These are phyloP conservation scores for Fraxinus greggii DNA, from an alignment of 305 asterid species.

Conservation along the genomic window DNA sequence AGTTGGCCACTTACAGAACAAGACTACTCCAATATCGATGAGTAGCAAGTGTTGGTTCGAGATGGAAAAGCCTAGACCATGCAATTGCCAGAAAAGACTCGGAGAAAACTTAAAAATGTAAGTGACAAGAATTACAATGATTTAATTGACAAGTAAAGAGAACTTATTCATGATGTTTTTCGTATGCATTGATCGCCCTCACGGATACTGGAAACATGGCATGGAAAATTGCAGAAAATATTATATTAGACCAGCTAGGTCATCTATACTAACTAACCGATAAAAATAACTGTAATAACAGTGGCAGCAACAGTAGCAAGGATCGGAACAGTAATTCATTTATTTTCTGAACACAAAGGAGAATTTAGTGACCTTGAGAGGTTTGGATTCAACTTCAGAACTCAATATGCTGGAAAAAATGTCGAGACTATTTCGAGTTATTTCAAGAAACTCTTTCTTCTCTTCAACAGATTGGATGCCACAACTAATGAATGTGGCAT, in stretches of 20 bases:
- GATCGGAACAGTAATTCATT: background rate
- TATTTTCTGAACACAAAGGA: background rate
- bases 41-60: background rate
- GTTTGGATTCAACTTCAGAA: conserved; percentile 65
- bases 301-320: background rate
- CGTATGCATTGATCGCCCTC: background rate
- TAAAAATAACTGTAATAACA: background rate
- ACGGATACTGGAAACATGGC: background rate
- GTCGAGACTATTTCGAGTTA: conserved; percentile 77
- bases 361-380: conserved; percentile 53
- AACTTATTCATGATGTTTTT: background rate
- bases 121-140: background rate
- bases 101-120: background rate
- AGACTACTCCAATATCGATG: background rate
- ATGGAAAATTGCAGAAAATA: conserved; percentile 1
- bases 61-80: background rate
- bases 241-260: background rate
- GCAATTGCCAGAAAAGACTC: background rate
- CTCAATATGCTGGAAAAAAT: conserved; percentile 77
- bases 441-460: conserved; percentile 65
- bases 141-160: background rate
- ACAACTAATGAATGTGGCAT: conserved; percentile 34
- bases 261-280: background rate
- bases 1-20: background rate
- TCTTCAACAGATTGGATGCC: conserved; percentile 58